Evolutionary conservation across 805 yeast species (phyloP).

Genomic region (Monosporozyma unispora): DNA sequence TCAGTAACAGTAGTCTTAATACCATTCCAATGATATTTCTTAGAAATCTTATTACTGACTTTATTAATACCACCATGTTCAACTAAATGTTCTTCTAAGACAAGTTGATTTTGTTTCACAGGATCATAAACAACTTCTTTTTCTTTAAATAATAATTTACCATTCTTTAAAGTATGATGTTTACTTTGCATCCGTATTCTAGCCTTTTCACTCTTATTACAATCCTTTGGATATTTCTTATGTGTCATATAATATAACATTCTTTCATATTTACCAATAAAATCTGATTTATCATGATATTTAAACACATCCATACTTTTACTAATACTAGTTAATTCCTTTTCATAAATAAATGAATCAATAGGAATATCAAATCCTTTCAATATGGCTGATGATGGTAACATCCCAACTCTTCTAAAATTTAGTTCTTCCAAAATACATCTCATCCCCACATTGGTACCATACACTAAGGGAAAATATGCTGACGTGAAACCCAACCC

Average conservation of each 20-base stretch:
- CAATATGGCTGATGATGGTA: slow-evolving; percentile 81
- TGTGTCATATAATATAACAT: slow-evolving; percentile 70
- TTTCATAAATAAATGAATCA: slow-evolving; percentile 78
- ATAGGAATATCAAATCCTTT: slow-evolving; percentile 80
- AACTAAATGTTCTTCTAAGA: slow-evolving; percentile 56
- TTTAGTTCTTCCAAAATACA: slow-evolving; percentile 66
- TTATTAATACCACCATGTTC: slow-evolving; percentile 85
- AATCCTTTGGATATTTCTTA: slow-evolving; percentile 77
- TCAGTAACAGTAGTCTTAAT: slow-evolving; percentile 80
- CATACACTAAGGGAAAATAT: slow-evolving; percentile 78
- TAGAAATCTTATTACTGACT: slow-evolving; percentile 69
- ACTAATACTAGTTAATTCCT: slow-evolving; percentile 52
- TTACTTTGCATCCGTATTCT: slow-evolving; percentile 65
- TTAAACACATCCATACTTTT: slow-evolving; percentile 24
- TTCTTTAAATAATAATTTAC: slow-evolving; percentile 66
- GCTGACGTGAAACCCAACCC: slow-evolving; percentile 77
- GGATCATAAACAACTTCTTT: slow-evolving; percentile 79
- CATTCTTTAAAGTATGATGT: slow-evolving; percentile 62
- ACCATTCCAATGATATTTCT: slow-evolving; percentile 82
- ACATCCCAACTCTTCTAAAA: slow-evolving; percentile 69
- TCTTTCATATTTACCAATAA: slow-evolving; percentile 54
- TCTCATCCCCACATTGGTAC: slow-evolving; percentile 76
- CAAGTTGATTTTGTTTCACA: slow-evolving; percentile 62
- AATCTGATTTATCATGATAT: slow-evolving; percentile 21
- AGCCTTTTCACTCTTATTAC: slow-evolving; percentile 81